Conservation (phyloP, 140 eudicot species). For the Cichorium intybus region DNA sequence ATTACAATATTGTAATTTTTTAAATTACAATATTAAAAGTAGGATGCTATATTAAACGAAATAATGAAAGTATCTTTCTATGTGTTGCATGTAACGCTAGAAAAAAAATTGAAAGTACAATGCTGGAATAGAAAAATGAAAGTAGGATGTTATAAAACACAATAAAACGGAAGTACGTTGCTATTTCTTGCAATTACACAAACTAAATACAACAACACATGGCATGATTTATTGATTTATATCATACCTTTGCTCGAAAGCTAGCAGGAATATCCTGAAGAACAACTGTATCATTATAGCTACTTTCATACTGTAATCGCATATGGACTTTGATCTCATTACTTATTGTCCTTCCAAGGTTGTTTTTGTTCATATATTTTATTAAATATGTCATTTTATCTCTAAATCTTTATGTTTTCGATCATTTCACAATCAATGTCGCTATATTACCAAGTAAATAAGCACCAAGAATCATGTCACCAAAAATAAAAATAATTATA, state of each 20-base stretch:
- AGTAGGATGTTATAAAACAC: too few species aligned
- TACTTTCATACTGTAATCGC: constrained; percentile 50
- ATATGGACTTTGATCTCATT: constrained; percentile 58
- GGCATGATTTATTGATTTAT: not conserved
- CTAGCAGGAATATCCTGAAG: constrained; percentile 67
- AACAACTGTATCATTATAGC: constrained; percentile 45
- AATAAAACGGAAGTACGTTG: not conserved
- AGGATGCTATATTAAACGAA: too few species aligned
- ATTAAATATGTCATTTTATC: constrained; percentile 63
- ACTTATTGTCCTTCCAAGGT: constrained; percentile 51
- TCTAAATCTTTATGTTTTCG: constrained; percentile 30
- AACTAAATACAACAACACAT: not conserved
- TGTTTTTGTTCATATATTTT: constrained; percentile 56
- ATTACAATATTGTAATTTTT: too few species aligned
- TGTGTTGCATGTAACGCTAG: too few species aligned
- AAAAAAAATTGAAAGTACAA: too few species aligned
- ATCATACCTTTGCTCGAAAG: constrained; percentile 56
- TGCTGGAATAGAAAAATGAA: too few species aligned
- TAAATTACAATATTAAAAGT: too few species aligned
- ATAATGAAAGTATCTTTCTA: not conserved
- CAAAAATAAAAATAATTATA: constrained; percentile 56
- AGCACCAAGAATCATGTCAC: constrained; percentile 80
- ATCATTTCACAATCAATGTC: constrained; percentile 58
- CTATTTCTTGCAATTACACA: not conserved
- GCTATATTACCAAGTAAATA: constrained; percentile 81